Base-by-base conservation (phyloP, 2,329 filamentous ascomycete species). In the Arthrobotrys sphaeroides region DNA sequence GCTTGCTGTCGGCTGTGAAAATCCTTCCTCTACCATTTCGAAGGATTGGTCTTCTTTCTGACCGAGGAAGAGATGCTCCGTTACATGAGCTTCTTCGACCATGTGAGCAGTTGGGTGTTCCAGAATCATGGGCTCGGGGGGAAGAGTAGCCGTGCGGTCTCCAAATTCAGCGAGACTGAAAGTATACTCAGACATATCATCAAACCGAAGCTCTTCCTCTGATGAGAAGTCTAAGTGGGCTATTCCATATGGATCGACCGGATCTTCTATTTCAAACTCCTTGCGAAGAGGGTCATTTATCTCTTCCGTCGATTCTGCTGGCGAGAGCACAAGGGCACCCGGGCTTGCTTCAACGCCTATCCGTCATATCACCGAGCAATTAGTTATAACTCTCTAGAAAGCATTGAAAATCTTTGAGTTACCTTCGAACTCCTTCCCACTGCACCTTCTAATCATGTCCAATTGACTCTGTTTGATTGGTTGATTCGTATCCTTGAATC, bases 351-450 rank as follows among this genome's bases (percentile, higher is more conserved):
- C 36, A 40, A 47, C 28, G 12, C 24, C 59, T 62, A 47, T 31
- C 12, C 5, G 31, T 33, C 31, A 33, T 33, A 9, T 24, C 33
- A 31, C 22, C 10, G 12, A 33, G 31, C 31, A 18, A 24, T 28
- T 18, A 53, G 24, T 12, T 9, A 20, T 7, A 20, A 26, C 12
- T 22, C 24, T 22, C 16, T 28, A n/a, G n/a, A n/a, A n/a, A n/a
- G n/a, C n/a, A n/a, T n/a, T 18, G 43, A 22, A 47, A 13, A 22
- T 16, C 18, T 47, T 31, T 13, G 31, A 9, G 47, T 45, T 45
- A 67, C 62, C 36, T 24, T 57, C 36, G 24, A 67, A 67, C 16
- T 67, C 62, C 22, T 28, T 24, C 20, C 22, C 62, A 47, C 28
- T 12, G 36, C 62, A 45, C 13, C 47, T 22, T 12, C 33, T 43